These are phyloP conservation scores for Boechera divaricarpa DNA, from an alignment of 345 rosid genomes.

Conservation along the genomic window DNA sequence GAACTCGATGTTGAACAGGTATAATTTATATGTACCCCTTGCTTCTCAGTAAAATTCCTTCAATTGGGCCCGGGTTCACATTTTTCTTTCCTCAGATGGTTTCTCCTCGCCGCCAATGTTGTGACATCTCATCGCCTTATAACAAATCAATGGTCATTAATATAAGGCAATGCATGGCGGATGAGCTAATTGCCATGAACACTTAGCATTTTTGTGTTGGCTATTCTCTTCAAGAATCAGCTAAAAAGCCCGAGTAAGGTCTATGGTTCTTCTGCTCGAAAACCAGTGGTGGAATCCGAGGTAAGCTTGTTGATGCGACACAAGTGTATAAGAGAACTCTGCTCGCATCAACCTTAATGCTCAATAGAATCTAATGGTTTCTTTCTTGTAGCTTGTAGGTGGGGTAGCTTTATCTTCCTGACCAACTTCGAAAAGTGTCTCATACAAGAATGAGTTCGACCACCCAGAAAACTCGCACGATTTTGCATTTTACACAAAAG, in stretches of 20 bases:
- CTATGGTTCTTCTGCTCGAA: conserved; percentile 1
- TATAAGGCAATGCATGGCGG: conserved; percentile 38
- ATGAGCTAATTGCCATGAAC: conserved; percentile 42
- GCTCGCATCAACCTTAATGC: not conserved
- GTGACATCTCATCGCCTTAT: conserved; percentile 38
- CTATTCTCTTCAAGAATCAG: conserved; percentile 11
- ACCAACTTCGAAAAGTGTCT: conserved; percentile 16
- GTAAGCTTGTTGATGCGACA: conserved; percentile 20
- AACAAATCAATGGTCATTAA: conserved; percentile 45
- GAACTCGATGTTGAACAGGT: conserved; percentile 66
- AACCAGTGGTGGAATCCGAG: not conserved
- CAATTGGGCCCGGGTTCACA: not conserved
- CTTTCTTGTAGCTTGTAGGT: conserved; percentile 26
- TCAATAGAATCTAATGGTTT: not conserved
- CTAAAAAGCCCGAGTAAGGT: conserved; percentile 17
- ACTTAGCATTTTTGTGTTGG: conserved; percentile 3
- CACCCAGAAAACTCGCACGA: not conserved
- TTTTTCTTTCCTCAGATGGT: conserved; percentile 26
- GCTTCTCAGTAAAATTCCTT: not conserved
- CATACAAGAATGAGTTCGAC: conserved; percentile 6
- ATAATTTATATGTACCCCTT: not conserved
- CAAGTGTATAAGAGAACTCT: not conserved
- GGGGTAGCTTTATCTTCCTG: conserved; percentile 15
- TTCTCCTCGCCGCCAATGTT: conserved; percentile 42
- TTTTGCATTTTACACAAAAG: not conserved